Evolutionary conservation across 495 filamentous ascomycete species (phyloP).

Genomic region (Symbiotaphrina buchneri): DNA sequence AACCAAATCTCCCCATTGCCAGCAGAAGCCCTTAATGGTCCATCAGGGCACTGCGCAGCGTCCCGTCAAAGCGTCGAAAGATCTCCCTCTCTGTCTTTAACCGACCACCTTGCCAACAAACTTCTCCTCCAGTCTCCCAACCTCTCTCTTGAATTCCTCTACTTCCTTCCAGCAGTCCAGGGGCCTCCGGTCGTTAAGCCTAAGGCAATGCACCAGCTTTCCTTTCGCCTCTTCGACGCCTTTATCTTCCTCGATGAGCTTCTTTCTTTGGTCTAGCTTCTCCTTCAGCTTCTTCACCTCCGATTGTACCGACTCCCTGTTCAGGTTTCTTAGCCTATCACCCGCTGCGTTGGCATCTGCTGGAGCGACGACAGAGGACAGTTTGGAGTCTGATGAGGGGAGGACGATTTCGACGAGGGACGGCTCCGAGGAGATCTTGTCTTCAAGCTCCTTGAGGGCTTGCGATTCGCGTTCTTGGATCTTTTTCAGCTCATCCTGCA

Average conservation of each 20-base stretch:
- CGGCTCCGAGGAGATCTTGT: conserved; percentile 19
- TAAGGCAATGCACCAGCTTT: conserved; percentile 62
- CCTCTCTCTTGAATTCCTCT: conserved; percentile 46
- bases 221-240: conserved; percentile 49
- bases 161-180: conserved; percentile 95
- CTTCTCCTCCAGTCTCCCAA: conserved; percentile 4
- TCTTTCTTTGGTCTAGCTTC: conserved; percentile 53
- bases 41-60: too few species aligned
- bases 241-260: conserved; percentile 40
- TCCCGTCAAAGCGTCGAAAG: too few species aligned
- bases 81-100: neutral
- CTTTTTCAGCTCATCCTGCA: conserved; percentile 59
- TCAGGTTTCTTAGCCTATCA: conserved; percentile 19
- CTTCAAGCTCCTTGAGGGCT: conserved; percentile 37
- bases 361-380: conserved; percentile 7
- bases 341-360: conserved; percentile 15
- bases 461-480: conserved; percentile 33
- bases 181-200: conserved; percentile 69
- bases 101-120: conserved; percentile 10
- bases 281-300: conserved; percentile 55
- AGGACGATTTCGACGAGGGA: conserved; percentile 15
- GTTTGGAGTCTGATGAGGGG: conserved; percentile 7
- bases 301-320: conserved; percentile 22
- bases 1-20: too few species aligned
- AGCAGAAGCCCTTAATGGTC: too few species aligned